Evolutionary conservation across 306 rosid genomes (phyloP).

Genomic region (Sesbania bispinosa): DNA sequence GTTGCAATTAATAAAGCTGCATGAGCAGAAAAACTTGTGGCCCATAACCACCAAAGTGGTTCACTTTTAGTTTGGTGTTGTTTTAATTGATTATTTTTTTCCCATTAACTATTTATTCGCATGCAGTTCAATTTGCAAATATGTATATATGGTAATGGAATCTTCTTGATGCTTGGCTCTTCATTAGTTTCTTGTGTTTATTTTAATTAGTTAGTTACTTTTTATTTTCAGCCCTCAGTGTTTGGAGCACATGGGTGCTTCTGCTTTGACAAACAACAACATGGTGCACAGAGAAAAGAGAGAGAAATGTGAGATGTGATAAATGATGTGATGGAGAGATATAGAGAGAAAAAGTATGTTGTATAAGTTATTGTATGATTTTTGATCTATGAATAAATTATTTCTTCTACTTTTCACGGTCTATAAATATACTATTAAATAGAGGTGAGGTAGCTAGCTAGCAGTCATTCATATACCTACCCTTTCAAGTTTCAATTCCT

Average conservation of each 20-base stretch:
- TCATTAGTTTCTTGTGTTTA: not conserved
- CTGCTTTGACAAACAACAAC: no score
- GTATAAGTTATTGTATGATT: no score
- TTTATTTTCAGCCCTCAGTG: slow-evolving; percentile 27
- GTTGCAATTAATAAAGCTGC: slow-evolving; percentile 16
- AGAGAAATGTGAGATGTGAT: no score
- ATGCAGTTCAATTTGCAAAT: not conserved
- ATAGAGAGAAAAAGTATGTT: no score
- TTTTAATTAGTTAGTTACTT: not conserved
- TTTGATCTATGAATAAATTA: no score
- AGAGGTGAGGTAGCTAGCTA: not conserved
- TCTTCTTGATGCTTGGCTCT: slow-evolving; percentile 35
- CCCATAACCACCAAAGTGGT: not conserved
- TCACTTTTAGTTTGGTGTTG: not conserved
- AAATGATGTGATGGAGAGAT: no score
- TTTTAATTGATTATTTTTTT: not conserved
- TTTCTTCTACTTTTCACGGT: slow-evolving; percentile 11
- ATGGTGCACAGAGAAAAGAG: no score
- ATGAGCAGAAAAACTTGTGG: no score
- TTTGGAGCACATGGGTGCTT: slow-evolving; percentile 46
- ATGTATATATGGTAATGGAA: slow-evolving; percentile 24
- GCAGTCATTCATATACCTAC: slow-evolving; percentile 4
- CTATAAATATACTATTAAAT: slow-evolving; percentile 39
- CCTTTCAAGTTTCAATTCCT: no score
- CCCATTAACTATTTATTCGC: not conserved